Conservation (phyloP, 2,329 filamentous ascomycete genomes). For the Colletotrichum costaricense region DNA sequence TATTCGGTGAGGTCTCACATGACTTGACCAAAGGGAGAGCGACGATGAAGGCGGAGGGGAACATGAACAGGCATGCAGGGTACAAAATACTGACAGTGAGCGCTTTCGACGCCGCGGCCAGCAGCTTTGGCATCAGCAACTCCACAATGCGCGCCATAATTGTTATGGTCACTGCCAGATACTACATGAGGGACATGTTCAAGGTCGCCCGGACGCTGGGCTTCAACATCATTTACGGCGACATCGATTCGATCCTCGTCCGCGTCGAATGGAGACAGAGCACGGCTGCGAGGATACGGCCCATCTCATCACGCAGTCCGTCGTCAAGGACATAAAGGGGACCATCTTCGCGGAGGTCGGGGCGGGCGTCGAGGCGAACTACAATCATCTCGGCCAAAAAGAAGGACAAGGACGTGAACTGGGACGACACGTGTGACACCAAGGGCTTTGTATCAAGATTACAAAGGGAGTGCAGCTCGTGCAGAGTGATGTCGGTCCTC, state of each 20-base stretch:
- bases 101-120: neutral
- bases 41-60: neutral
- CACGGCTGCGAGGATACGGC: no score
- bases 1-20: neutral
- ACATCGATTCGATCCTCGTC: neutral
- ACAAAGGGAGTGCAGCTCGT: neutral
- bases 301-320: no score
- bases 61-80: neutral
- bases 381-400: neutral
- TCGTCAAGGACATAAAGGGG: neutral
- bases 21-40: neutral
- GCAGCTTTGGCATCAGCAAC: neutral
- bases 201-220: neutral
- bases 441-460: no score
- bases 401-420: neutral
- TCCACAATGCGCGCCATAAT: neutral
- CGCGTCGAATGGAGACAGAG: neutral
- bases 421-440: no score
- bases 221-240: neutral
- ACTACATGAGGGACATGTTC: neutral
- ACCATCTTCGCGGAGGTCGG: neutral
- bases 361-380: neutral
- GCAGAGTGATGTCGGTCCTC: no score
- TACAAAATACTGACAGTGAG: neutral
- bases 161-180: neutral